phyloP scores from a whole-genome alignment of 495 filamentous ascomycete species.

The Bombardia bombarda region DNA sequence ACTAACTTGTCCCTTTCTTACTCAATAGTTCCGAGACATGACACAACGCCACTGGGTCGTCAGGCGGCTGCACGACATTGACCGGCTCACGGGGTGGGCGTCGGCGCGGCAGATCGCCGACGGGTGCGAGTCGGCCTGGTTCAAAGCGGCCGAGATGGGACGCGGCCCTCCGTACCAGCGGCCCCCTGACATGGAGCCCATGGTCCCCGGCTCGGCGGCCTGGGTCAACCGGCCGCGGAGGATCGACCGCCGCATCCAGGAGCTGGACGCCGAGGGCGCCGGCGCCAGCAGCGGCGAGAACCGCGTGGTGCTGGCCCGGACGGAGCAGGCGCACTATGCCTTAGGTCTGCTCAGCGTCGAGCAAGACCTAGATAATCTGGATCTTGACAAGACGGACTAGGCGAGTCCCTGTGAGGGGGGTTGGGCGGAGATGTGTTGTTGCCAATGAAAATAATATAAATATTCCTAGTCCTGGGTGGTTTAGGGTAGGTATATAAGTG shows the following conservation, averaged over 20 bases:
- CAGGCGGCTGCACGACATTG: constrained; percentile 61
- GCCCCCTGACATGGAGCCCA: constrained; percentile 30
- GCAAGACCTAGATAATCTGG: constrained; percentile 42
- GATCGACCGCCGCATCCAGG: constrained; percentile 34
- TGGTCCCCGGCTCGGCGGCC: constrained; percentile 30
- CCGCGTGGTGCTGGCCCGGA: constrained; percentile 36
- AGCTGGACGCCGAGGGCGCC: constrained; percentile 15
- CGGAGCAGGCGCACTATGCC: constrained; percentile 45
- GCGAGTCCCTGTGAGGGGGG: too few relatives aligned
- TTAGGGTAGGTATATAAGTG: too few relatives aligned
- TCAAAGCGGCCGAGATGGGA: constrained; percentile 58
- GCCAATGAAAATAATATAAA: too few relatives aligned
- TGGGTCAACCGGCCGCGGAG: constrained; percentile 29
- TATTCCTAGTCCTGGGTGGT: too few relatives aligned
- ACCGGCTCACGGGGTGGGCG: constrained; percentile 80
- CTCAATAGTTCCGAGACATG: constrained; percentile 56
- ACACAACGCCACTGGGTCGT: constrained; percentile 71
- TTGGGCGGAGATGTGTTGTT: too few relatives aligned
- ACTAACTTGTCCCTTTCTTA: neutral
- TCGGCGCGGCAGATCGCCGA: constrained; percentile 67
- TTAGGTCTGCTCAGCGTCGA: constrained; percentile 45
- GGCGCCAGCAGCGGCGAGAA: constrained; percentile 10
- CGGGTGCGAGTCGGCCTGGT: constrained; percentile 81
- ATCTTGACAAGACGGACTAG: constrained; percentile 21
- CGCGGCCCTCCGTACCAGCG: constrained; percentile 65